Conservation (phyloP, 2,329 filamentous ascomycete species). For the Diplodia sapinea region DNA sequence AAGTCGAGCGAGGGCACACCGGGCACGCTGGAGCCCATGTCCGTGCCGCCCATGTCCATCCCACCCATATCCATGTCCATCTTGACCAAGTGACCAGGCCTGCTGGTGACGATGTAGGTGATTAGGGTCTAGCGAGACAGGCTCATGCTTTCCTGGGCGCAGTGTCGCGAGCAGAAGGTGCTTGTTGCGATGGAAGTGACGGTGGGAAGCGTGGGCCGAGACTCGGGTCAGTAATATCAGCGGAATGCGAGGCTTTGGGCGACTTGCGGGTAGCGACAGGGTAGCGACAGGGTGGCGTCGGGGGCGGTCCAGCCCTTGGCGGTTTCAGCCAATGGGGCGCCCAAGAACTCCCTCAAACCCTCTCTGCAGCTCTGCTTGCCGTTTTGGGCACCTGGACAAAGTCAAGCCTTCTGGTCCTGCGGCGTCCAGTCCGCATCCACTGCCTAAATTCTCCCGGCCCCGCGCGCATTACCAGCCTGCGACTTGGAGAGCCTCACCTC, state of each 20-base stretch:
- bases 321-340: slow-evolving; percentile 9
- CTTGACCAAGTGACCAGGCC: neutral
- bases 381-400: neutral
- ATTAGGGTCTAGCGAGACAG: neutral
- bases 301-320: slow-evolving; percentile 13
- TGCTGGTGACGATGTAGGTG: neutral
- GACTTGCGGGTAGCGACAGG: neutral
- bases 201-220: neutral
- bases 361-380: slow-evolving; percentile 12
- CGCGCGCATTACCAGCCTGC: slow-evolving; percentile 7
- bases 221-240: slow-evolving; percentile 7
- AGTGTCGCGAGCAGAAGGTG: neutral
- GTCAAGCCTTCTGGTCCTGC: neutral
- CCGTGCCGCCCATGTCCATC: slow-evolving; percentile 29
- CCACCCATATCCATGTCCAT: slow-evolving; percentile 29
- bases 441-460: neutral
- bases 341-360: slow-evolving; percentile 22
- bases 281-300: neutral
- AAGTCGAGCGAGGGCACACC: slow-evolving; percentile 54
- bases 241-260: neutral
- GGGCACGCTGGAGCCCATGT: slow-evolving; percentile 49
- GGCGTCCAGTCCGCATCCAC: neutral
- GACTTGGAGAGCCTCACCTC: slow-evolving; percentile 9
- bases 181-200: neutral
- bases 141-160: neutral